These are phyloP conservation scores for Leccinum fallax DNA, from an alignment of 1,284 basidiomycete species.

Conservation along the genomic window DNA sequence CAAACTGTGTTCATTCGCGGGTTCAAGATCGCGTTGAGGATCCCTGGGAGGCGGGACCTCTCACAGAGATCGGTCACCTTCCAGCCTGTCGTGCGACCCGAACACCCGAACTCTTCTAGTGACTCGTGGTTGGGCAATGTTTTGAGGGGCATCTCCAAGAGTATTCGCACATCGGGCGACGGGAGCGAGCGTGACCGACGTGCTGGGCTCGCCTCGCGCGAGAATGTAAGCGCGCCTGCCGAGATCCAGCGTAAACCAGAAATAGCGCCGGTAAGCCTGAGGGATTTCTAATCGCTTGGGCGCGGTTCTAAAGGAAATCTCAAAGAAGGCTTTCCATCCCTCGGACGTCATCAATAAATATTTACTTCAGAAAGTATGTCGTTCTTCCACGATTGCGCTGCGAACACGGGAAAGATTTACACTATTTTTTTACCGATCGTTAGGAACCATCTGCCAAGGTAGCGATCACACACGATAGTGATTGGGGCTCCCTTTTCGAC, in stretches of 20 bases:
- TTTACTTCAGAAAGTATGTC: conserved; percentile 20
- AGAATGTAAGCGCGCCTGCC: conserved; percentile 5
- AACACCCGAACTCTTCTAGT: background rate
- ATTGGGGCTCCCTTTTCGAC: conserved; percentile 23
- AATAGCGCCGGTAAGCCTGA: conserved; percentile 20
- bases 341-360: conserved; percentile 28
- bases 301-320: conserved; percentile 5
- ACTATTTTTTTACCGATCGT: background rate
- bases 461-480: conserved; percentile 28
- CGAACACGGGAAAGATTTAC: background rate
- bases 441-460: conserved; percentile 29
- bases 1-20: conserved; percentile 30
- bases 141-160: conserved; percentile 21
- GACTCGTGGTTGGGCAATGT: conserved; percentile 25
- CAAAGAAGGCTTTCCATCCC: conserved; percentile 27
- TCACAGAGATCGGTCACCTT: conserved; percentile 27
- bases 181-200: background rate
- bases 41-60: conserved; percentile 16
- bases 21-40: conserved; percentile 31
- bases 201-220: background rate
- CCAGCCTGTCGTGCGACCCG: conserved; percentile 5
- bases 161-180: conserved; percentile 16
- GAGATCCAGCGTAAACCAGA: conserved; percentile 24
- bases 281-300: background rate
- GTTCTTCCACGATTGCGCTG: background rate